Evolutionary conservation across 305 asterid species (phyloP).

Genomic region (Petunia hybrid): DNA sequence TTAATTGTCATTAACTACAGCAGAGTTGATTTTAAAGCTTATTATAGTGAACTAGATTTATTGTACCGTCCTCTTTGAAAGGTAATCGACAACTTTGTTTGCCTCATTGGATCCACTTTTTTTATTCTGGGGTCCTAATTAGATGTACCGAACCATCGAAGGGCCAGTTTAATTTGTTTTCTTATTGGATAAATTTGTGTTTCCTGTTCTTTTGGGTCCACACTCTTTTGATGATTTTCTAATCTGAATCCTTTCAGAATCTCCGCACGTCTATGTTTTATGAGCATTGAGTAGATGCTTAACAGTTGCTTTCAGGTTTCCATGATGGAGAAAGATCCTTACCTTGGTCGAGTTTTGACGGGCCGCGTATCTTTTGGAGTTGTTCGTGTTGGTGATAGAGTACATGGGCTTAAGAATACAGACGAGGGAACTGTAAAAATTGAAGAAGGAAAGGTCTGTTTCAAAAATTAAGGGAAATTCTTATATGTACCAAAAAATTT

Average conservation of each 20-base stretch:
- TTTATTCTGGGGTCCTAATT: background rate
- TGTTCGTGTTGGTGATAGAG: conserved; percentile 88
- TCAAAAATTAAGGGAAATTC: background rate
- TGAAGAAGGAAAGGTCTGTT: conserved; percentile 96
- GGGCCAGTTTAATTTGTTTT: conserved; percentile 10
- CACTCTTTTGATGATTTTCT: conserved; percentile 34
- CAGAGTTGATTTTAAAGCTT: conserved; percentile 24
- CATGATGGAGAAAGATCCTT: conserved; percentile 98
- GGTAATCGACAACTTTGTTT: conserved; percentile 17
- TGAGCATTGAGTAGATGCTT: conserved; percentile 40
- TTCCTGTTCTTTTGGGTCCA: background rate
- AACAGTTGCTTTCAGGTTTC: conserved; percentile 91
- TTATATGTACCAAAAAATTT: background rate
- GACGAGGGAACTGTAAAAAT: conserved; percentile 78
- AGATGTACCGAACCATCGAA: background rate
- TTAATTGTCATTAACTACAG: background rate
- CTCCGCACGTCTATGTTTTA: conserved; percentile 36
- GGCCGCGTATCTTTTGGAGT: conserved; percentile 91
- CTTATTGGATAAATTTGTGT: background rate
- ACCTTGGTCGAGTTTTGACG: conserved; percentile 92
- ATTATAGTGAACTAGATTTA: background rate
- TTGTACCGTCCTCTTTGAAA: background rate
- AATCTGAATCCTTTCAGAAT: conserved; percentile 35
- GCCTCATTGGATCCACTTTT: background rate
- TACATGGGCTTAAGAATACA: conserved; percentile 79